Conservation (phyloP, 2,329 filamentous ascomycete genomes). For the Cladophialophora yegresii region DNA sequence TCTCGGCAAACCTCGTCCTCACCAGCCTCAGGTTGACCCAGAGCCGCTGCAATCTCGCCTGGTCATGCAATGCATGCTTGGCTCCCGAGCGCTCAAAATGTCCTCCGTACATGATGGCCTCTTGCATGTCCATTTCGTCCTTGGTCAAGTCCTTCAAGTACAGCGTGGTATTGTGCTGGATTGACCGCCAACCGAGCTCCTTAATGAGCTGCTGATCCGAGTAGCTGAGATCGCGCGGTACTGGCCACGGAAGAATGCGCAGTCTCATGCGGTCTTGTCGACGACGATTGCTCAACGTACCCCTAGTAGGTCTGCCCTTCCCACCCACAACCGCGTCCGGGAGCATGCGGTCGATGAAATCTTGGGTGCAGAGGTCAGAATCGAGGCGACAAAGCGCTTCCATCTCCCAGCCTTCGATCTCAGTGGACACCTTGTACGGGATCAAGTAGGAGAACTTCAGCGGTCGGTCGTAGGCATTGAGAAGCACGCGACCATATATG, state of each 20-base stretch:
- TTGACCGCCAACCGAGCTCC: slow-evolving; percentile 1
- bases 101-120: slow-evolving; percentile 25
- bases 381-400: slow-evolving; percentile 25
- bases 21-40: slow-evolving; percentile 13
- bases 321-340: background rate
- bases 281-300: slow-evolving; percentile 24
- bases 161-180: slow-evolving; percentile 14
- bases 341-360: slow-evolving; percentile 27
- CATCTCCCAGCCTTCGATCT: slow-evolving; percentile 30
- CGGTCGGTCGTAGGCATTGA: slow-evolving; percentile 17
- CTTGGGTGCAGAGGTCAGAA: slow-evolving; percentile 25
- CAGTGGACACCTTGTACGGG: slow-evolving; percentile 17
- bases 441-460: slow-evolving; percentile 18
- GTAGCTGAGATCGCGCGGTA: slow-evolving; percentile 20
- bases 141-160: slow-evolving; percentile 16
- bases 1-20: slow-evolving; percentile 12
- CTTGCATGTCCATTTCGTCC: slow-evolving; percentile 22
- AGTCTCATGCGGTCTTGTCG: slow-evolving; percentile 26
- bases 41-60: slow-evolving; percentile 5
- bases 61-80: slow-evolving; percentile 15
- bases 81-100: slow-evolving; percentile 23
- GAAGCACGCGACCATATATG: slow-evolving; percentile 13
- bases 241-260: slow-evolving; percentile 23
- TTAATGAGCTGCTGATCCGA: slow-evolving; percentile 20
- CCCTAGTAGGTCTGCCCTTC: slow-evolving; percentile 17